These are phyloP conservation scores for Oryza punctata DNA, from an alignment of 176 grass and related monocot genomes.

Conservation along the genomic window DNA sequence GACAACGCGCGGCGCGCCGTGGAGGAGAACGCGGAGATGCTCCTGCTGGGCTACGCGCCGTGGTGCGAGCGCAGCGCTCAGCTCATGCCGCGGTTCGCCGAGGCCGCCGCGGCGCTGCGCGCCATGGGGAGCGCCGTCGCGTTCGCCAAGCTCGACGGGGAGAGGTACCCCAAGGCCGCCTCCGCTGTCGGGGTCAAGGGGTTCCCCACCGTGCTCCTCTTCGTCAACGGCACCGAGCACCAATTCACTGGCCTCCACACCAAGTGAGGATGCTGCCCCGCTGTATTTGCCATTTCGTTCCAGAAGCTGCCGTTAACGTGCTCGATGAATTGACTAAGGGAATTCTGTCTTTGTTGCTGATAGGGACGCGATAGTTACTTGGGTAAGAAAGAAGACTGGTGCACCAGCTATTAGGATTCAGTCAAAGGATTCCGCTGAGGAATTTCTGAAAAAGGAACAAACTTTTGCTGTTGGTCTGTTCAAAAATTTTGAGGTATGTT, in stretches of 20 bases:
- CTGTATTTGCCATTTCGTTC: neutral
- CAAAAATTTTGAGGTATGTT: constrained; percentile 75
- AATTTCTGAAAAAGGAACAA: constrained; percentile 63
- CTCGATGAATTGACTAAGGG: constrained; percentile 29
- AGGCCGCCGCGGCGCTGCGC: constrained; percentile 77
- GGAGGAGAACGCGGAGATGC: constrained; percentile 60
- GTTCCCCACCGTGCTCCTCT: constrained; percentile 83
- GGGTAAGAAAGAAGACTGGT: constrained; percentile 95
- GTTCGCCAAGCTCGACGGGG: constrained; percentile 89
- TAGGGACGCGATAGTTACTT: constrained; percentile 91
- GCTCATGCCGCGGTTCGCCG: constrained; percentile 92
- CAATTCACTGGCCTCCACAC: constrained; percentile 79
- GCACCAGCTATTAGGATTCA: constrained; percentile 62
- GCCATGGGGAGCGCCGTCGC: constrained; percentile 73
- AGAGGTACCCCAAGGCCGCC: constrained; percentile 82
- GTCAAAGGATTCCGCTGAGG: constrained; percentile 67
- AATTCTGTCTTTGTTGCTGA: neutral
- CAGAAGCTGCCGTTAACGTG: neutral
- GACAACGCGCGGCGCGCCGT: constrained; percentile 73
- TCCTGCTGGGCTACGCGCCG: constrained; percentile 86
- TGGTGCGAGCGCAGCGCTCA: constrained; percentile 88
- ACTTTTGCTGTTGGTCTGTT: constrained; percentile 70
- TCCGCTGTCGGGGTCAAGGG: constrained; percentile 69
- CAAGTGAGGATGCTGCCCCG: constrained; percentile 44
- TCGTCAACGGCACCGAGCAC: constrained; percentile 73